phyloP scores from a whole-genome alignment of 352 stramenopile species.

The Elongisporangium senticosum region DNA sequence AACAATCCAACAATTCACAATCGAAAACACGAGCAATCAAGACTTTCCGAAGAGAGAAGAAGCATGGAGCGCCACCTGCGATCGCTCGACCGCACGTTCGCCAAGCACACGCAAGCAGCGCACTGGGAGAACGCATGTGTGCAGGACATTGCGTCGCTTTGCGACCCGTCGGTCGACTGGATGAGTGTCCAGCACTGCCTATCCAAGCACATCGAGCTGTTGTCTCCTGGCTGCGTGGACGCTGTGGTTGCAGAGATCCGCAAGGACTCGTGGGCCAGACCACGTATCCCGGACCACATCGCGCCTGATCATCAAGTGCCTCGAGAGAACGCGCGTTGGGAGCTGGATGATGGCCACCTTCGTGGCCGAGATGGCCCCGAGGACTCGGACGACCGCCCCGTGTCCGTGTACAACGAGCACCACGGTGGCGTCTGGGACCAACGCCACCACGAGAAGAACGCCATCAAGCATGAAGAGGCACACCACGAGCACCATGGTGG shows the following conservation, averaged over 20 bases:
- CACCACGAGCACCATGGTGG: slow-evolving; percentile 13
- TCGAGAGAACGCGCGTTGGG: slow-evolving; percentile 1
- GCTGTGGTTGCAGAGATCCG: slow-evolving; percentile 25
- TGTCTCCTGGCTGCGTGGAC: slow-evolving; percentile 43
- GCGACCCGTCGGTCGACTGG: slow-evolving; percentile 26
- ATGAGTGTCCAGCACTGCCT: slow-evolving; percentile 52
- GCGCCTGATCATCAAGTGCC: slow-evolving; percentile 3
- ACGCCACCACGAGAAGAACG: slow-evolving; percentile 2
- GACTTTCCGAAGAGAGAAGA: no score
- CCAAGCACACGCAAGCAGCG: not conserved
- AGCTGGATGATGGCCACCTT: not conserved
- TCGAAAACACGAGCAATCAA: no score
- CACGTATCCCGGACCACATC: not conserved
- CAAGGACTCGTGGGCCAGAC: not conserved
- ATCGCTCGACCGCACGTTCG: not conserved
- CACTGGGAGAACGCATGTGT: not conserved
- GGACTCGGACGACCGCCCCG: slow-evolving; percentile 5
- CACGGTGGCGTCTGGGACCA: slow-evolving; percentile 6
- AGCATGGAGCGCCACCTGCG: not conserved
- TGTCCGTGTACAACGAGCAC: slow-evolving; percentile 37
- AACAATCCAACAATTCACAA: no score
- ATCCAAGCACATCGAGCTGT: slow-evolving; percentile 38
- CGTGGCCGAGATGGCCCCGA: not conserved
- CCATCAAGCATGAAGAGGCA: not conserved
- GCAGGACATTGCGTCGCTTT: slow-evolving; percentile 18